Percentiles rank a stretch among this genome's conserved stretches.
These are phyloP conservation scores for Mallotus japonicus DNA, from an alignment of 441 rosid genomes.

Conservation along the genomic window DNA sequence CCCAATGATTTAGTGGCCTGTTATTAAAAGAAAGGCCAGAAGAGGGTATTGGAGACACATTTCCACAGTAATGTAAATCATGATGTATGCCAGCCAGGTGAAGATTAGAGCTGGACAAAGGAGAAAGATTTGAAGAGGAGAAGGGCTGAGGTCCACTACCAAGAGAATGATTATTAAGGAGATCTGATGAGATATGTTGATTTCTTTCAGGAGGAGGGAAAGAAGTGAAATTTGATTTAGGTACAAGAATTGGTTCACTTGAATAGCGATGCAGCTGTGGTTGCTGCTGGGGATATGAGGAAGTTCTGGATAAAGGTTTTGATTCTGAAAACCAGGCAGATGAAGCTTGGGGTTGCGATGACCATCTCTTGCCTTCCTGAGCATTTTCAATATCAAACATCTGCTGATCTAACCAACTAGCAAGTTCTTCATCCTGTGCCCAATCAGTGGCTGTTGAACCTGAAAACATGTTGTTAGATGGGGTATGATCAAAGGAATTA, in stretches of 20 bases:
- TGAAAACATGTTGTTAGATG: slow-evolving; percentile 29
- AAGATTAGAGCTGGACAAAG: slow-evolving; percentile 52
- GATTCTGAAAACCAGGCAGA: slow-evolving; percentile 49
- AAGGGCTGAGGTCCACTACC: slow-evolving; percentile 58
- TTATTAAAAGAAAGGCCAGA: slow-evolving; percentile 58
- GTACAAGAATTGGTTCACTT: slow-evolving; percentile 65
- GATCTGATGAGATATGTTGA: slow-evolving; percentile 53
- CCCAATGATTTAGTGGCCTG: slow-evolving; percentile 72
- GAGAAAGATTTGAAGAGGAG: slow-evolving; percentile 52
- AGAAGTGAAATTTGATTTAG: slow-evolving; percentile 68
- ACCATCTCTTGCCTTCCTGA: slow-evolving; percentile 72
- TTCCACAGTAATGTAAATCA: slow-evolving; percentile 53
- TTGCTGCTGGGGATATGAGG: slow-evolving; percentile 79
- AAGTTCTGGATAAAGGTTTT: slow-evolving; percentile 74
- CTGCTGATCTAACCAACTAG: slow-evolving; percentile 70
- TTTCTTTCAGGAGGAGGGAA: slow-evolving; percentile 74
- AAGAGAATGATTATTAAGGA: slow-evolving; percentile 48
- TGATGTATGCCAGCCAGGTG: slow-evolving; percentile 61
- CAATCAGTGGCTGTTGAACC: slow-evolving; percentile 90
- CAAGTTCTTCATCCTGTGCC: slow-evolving; percentile 77
- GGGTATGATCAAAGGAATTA: background rate
- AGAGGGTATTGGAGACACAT: slow-evolving; percentile 51
- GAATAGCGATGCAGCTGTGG: slow-evolving; percentile 59
- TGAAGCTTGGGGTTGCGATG: slow-evolving; percentile 64
- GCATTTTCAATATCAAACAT: slow-evolving; percentile 50